phyloP scores from a whole-genome alignment of 2,329 filamentous ascomycete genomes.

The Apiospora arundinis region DNA sequence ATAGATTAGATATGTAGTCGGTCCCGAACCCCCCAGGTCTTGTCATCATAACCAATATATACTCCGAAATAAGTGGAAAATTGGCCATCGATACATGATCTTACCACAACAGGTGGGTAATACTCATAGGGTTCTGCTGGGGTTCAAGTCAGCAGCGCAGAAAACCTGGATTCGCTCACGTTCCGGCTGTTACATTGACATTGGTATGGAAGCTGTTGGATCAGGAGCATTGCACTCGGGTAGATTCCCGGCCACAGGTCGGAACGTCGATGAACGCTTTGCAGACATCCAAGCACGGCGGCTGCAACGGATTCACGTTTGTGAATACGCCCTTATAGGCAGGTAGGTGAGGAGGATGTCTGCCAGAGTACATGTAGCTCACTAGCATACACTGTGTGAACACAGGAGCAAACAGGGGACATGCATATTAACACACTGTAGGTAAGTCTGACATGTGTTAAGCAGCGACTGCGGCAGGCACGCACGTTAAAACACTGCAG shows the following conservation, averaged over 20 bases:
- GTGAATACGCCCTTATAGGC: background rate
- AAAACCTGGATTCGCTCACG: background rate
- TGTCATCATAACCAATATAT: background rate
- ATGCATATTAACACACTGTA: background rate
- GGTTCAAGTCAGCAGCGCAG: background rate
- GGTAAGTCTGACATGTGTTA: background rate
- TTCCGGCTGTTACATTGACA: background rate
- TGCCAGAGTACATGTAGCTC: background rate
- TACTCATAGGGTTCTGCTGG: background rate
- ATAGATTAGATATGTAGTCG: background rate
- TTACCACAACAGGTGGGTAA: background rate
- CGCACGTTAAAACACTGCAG: background rate
- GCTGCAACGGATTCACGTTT: background rate
- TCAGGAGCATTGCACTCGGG: background rate
- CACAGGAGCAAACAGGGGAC: background rate
- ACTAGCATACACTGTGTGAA: background rate
- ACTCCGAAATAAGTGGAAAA: background rate
- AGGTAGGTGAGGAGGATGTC: background rate
- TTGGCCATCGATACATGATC: background rate
- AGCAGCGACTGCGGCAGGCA: background rate
- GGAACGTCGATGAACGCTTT: background rate
- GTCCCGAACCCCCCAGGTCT: background rate
- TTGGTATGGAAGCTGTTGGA: background rate
- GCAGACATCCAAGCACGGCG: background rate
- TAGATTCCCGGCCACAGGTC: background rate